Percentiles rank a stretch among this genome's conserved stretches.
phyloP scores from a whole-genome alignment of 768 basidiomycete genomes.

The Wakefieldia striispora region DNA sequence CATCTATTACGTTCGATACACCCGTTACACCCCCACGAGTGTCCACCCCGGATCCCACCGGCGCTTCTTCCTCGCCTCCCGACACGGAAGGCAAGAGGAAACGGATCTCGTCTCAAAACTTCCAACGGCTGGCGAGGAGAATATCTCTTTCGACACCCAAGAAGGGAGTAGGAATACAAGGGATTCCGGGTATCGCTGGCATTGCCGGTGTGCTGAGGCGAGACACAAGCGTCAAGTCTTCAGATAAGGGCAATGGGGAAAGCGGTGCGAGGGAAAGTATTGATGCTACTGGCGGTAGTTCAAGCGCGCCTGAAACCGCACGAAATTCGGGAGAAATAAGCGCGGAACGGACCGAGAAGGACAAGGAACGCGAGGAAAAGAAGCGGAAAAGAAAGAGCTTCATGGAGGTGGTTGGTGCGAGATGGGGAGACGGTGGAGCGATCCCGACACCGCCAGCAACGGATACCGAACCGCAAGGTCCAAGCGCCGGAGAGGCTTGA shows the following conservation, averaged over 20 bases:
- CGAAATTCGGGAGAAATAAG: slow-evolving; percentile 49
- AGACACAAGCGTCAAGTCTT: slow-evolving; percentile 33
- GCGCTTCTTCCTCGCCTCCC: slow-evolving; percentile 57
- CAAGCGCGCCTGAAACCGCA: slow-evolving; percentile 40
- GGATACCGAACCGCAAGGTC: slow-evolving; percentile 14
- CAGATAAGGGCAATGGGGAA: slow-evolving; percentile 39
- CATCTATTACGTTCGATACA: slow-evolving; percentile 62
- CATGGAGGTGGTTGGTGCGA: slow-evolving; percentile 38
- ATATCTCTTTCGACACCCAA: slow-evolving; percentile 65
- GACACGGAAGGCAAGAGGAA: slow-evolving; percentile 77
- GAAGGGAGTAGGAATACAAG: slow-evolving; percentile 50
- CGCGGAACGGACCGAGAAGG: slow-evolving; percentile 48
- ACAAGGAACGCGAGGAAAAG: slow-evolving; percentile 54
- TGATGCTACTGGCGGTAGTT: slow-evolving; percentile 16
- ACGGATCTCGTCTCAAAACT: slow-evolving; percentile 81
- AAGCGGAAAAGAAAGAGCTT: slow-evolving; percentile 63
- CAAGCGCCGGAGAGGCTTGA: slow-evolving; percentile 13
- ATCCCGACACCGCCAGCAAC: slow-evolving; percentile 36
- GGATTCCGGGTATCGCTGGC: slow-evolving; percentile 30
- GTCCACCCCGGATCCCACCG: slow-evolving; percentile 66
- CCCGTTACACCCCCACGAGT: slow-evolving; percentile 57
- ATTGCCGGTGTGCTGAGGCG: slow-evolving; percentile 31
- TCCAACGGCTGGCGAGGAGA: slow-evolving; percentile 74
- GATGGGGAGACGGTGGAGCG: slow-evolving; percentile 23
- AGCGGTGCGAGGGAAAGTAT: slow-evolving; percentile 14